Evolutionary conservation across 805 yeast genomes (phyloP), one percentile per base, ranked within the genome.

Genomic region (Myxozyma lipomycoides): DNA sequence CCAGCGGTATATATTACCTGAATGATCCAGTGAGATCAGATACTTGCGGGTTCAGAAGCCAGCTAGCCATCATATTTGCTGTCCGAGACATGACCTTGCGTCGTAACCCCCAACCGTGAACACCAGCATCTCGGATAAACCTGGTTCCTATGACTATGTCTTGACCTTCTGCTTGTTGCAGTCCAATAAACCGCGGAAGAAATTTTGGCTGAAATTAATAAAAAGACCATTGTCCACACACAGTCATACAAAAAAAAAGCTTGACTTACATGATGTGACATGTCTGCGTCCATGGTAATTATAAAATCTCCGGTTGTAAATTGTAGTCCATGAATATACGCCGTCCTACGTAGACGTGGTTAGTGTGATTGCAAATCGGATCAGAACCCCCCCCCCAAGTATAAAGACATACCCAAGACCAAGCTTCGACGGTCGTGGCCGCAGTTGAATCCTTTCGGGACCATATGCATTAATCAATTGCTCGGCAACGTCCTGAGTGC

Each of bases 201-300:
- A 89, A 84, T 60, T 80, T 82, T 22, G 91, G 91, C 66, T 63
- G 64, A 15, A 19, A 19, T 19, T 5, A 24, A 15, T n/a, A 17
- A 35, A 7, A 9, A 15, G 19, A 15, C n/a, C 38, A 35, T 35
- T 35, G 22, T 10, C 28, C 34, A 6, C 9, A 34, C 44, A 39
- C 17, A 37, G 9, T 37, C n/a, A 30, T 12, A n/a, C 23, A 9
- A 37, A 4, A 34, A 43, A 26, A 43, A 43, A 10, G 19, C 21
- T 19, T n/a, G n/a, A 4, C 50, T 19, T 36, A 46, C 50, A 48
- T 82, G 88, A 67, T 84, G 91, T 4, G 87, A 81, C 70, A 84
- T 84, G 65, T 84, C 91, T 17, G 91, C 91, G 64, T 84, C 91
- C 91, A 84, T 84, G 60, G 84, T 84, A 56, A 84, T 79, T 44